A percentile compares a stretch with the other conserved stretches of the same genome.
These are phyloP conservation scores for Gossypium schwendimanii DNA, from an alignment of 441 rosid genomes.

Conservation along the genomic window DNA sequence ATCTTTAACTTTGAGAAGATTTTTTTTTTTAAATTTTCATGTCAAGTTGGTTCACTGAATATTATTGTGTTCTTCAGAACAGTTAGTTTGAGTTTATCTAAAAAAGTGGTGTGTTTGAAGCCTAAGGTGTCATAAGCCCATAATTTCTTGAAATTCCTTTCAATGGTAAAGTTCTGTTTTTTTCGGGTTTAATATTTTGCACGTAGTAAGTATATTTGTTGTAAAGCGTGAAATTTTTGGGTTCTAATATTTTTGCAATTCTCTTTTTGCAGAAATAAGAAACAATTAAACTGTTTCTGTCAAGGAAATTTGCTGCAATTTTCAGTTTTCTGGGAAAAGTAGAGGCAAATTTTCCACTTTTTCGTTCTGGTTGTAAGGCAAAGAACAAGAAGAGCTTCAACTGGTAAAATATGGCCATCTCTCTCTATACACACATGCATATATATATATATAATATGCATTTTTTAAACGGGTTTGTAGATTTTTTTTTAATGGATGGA, in stretches of 20 bases:
- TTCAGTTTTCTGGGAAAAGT: background rate
- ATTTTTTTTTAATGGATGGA: background rate
- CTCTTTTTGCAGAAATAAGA: background rate
- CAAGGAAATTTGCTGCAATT: constrained; percentile 12
- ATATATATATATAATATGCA: no score
- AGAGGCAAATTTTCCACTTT: no score
- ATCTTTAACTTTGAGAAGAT: background rate
- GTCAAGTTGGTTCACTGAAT: background rate
- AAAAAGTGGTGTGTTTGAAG: background rate
- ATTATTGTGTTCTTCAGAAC: background rate
- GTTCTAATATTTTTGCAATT: background rate
- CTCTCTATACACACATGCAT: background rate
- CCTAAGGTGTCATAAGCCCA: background rate
- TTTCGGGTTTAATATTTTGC: background rate
- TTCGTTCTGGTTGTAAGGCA: background rate
- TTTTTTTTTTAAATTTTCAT: background rate
- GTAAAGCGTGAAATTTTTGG: background rate
- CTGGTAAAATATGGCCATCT: background rate
- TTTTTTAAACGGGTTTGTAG: background rate
- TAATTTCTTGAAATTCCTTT: constrained; percentile 5
- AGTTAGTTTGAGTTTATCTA: background rate
- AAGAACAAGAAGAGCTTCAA: constrained; percentile 9
- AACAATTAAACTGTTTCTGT: background rate
- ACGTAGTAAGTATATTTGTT: background rate
- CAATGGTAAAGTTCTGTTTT: background rate